These are phyloP conservation scores for Hypoxylon sp. DNA, from an alignment of 2,329 filamentous ascomycete species.

Conservation along the genomic window DNA sequence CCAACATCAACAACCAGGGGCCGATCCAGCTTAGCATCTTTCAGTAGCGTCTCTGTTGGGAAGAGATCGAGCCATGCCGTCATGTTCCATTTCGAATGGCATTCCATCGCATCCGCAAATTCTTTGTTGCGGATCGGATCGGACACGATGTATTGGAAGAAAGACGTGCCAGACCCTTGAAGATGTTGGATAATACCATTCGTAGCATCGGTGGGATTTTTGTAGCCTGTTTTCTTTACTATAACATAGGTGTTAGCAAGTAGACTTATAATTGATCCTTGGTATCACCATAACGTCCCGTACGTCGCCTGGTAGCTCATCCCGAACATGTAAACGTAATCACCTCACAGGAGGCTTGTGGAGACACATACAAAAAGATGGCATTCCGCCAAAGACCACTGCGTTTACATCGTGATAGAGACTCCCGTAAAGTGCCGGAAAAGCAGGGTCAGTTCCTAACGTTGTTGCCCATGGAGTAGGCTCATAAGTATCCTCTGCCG, in stretches of 20 bases:
- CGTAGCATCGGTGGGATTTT: slow-evolving; percentile 55
- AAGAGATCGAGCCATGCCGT: slow-evolving; percentile 57
- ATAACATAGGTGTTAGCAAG: neutral
- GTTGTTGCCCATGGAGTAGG: slow-evolving; percentile 55
- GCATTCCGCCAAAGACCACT: slow-evolving; percentile 54
- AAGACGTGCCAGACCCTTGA: slow-evolving; percentile 47
- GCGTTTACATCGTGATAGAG: slow-evolving; percentile 55
- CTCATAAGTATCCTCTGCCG: slow-evolving; percentile 54
- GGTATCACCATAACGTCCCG: neutral
- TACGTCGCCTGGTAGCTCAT: neutral
- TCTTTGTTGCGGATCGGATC: slow-evolving; percentile 51
- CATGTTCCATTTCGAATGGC: slow-evolving; percentile 57
- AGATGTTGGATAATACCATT: slow-evolving; percentile 56
- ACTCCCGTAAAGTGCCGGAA: slow-evolving; percentile 54
- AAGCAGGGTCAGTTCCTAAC: slow-evolving; percentile 50
- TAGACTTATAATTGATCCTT: neutral
- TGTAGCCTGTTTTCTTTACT: slow-evolving; percentile 54
- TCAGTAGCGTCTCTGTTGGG: slow-evolving; percentile 53
- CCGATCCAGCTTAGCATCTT: slow-evolving; percentile 49
- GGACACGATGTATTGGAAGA: slow-evolving; percentile 55
- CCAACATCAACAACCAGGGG: slow-evolving; percentile 56
- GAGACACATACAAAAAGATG: slow-evolving; percentile 46
- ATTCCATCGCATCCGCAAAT: slow-evolving; percentile 58
- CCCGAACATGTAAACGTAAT: neutral
- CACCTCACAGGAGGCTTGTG: neutral